Base-by-base conservation (phyloP, 2,329 filamentous ascomycete genomes). In the Chrysoporthe austroafricana region DNA sequence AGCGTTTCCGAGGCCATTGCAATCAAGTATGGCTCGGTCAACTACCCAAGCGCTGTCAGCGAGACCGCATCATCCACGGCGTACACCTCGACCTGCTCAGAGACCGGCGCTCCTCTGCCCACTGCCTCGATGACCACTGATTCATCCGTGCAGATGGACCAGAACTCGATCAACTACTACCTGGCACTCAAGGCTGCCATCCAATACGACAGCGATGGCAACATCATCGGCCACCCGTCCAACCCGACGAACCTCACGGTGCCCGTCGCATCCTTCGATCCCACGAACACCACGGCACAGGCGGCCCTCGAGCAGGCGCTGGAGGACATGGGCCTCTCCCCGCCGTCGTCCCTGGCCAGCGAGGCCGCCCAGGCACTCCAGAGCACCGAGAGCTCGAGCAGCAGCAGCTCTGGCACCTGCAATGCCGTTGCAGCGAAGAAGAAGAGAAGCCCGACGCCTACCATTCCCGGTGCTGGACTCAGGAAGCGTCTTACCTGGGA, bases 401-500 rank as follows among this genome's bases (percentile, higher is more conserved):
- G 48, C n/a, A 50, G 48, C 48, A 50, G 48, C n/a, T 26, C n/a
- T 26, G 48, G 48, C 48, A 50, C 48, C n/a, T 50, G 48, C 48
- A 50, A n/a, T 50, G 48, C 48, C 48, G 48, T 8, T 11, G 48
- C 5, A 8, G n/a, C 48, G 3, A 50, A 50, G 48, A 50, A n/a
- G 44, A 46, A 50, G 48, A 21, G 48, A 4, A 9, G n/a, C 8
- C 48, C 48, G 11, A 26, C 48, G n/a, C 48, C 48, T 21, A 50
- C n/a, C n/a, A 21, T 50, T 8, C 48, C 48, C 11, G 48, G 48
- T 50, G 48, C n/a, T 50, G 48, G 48, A 8, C 56, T 59, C 56
- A 36, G 7, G n/a, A 59, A 59, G 56, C 56, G 56, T 36, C 56
- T 59, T 3, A n/a, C 56, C 32, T 59, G 56, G 56, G 56, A 59